Evolutionary conservation across 257 asterid species (phyloP).

Genomic region (Solanum gracilifrons): DNA sequence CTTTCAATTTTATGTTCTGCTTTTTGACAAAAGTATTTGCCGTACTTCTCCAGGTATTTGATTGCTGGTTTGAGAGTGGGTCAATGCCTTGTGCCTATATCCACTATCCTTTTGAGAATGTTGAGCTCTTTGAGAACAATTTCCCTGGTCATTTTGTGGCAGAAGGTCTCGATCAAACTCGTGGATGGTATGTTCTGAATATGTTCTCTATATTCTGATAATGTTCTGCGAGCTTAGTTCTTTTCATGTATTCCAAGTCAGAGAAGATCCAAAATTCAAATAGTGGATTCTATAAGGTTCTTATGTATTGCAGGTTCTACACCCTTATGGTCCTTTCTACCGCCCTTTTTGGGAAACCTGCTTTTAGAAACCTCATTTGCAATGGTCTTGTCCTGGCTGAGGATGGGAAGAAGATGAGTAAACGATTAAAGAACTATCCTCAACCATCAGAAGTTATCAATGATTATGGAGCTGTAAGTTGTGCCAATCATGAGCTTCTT

Average conservation of each 20-base stretch:
- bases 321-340: conserved; percentile 98
- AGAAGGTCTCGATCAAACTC: conserved; percentile 97
- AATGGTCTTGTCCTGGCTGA: conserved; percentile 97
- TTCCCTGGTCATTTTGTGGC: conserved; percentile 99
- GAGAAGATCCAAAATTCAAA: background rate
- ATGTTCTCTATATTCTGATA: background rate
- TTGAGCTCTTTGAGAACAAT: conserved; percentile 74
- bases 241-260: background rate
- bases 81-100: conserved; percentile 99
- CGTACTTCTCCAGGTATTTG: conserved; percentile 41
- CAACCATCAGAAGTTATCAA: conserved; percentile 86
- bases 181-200: conserved; percentile 59
- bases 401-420: conserved; percentile 99
- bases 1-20: background rate
- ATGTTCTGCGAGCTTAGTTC: background rate
- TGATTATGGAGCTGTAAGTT: conserved; percentile 82
- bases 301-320: conserved; percentile 41
- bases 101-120: conserved; percentile 95
- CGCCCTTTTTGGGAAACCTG: conserved; percentile 93
- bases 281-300: background rate
- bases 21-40: background rate
- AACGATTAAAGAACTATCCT: conserved; percentile 88
- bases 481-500: background rate
- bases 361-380: conserved; percentile 93
- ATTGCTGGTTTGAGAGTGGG: conserved; percentile 99